Percentiles rank a stretch among this genome's conserved stretches.
Conservation (phyloP, 73 alveolate species). For the Paraurostyla sp. region DNA sequence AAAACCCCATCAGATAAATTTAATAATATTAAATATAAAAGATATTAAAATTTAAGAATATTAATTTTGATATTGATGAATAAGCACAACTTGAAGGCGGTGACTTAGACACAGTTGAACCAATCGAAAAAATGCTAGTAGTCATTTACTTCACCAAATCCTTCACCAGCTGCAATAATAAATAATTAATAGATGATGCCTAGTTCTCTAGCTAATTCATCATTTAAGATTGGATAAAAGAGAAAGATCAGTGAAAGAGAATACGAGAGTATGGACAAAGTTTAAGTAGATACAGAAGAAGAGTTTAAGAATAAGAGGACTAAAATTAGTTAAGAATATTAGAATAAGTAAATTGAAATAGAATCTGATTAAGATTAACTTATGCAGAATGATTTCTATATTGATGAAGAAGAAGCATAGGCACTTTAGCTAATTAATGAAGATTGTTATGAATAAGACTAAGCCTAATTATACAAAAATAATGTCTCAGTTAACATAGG, state of each 20-base stretch:
- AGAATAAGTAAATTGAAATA: neutral
- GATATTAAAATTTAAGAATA: no score
- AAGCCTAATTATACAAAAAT: neutral
- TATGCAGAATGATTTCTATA: neutral
- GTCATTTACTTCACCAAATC: neutral
- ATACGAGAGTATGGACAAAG: no score
- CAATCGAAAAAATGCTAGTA: no score
- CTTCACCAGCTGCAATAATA: neutral
- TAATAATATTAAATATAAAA: no score
- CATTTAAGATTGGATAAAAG: neutral
- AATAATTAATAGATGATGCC: neutral
- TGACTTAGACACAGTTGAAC: no score
- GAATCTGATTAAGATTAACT: neutral
- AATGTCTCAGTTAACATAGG: neutral
- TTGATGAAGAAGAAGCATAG: neutral
- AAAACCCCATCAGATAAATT: no score
- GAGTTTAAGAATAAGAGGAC: neutral
- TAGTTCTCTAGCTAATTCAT: neutral
- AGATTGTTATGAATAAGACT: neutral
- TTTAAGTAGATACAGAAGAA: no score
- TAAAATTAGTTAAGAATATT: neutral
- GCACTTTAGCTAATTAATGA: neutral
- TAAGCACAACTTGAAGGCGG: slow-evolving; percentile 24
- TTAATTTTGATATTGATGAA: no score
- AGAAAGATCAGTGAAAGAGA: neutral